These are phyloP conservation scores for Phylloporus sp. DNA, from an alignment of 768 basidiomycete genomes.

Conservation along the genomic window DNA sequence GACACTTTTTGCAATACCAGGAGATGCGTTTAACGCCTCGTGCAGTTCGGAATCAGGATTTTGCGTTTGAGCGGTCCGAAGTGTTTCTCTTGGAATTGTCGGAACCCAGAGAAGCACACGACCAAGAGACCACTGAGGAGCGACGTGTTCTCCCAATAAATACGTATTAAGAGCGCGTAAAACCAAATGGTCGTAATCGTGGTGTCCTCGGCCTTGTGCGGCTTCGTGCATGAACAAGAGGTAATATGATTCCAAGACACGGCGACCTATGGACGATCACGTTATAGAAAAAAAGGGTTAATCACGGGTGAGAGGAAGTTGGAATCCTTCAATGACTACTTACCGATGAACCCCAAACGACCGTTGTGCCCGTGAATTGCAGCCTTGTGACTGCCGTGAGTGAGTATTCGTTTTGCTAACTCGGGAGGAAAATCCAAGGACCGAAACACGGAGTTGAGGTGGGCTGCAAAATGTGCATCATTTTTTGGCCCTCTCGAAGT, in stretches of 20 bases:
- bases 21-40: constrained; percentile 25
- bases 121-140: constrained; percentile 69
- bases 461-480: constrained; percentile 38
- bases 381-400: constrained; percentile 69
- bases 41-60: constrained; percentile 24
- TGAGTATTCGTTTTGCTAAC: constrained; percentile 67
- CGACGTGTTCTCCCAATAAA: constrained; percentile 68
- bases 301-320: background rate
- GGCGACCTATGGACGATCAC: constrained; percentile 50
- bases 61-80: constrained; percentile 19
- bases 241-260: constrained; percentile 72
- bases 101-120: constrained; percentile 74
- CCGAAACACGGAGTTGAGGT: constrained; percentile 59
- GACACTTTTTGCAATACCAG: constrained; percentile 44
- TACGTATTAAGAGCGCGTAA: constrained; percentile 63
- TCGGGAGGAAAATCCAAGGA: constrained; percentile 67
- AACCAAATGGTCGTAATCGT: constrained; percentile 56
- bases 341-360: constrained; percentile 68
- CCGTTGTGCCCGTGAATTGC: constrained; percentile 67
- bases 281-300: background rate
- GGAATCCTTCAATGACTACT: background rate
- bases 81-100: constrained; percentile 38
- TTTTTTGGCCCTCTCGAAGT: constrained; percentile 4
- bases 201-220: constrained; percentile 39
- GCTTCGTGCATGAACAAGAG: constrained; percentile 64